These are phyloP conservation scores for Cyclocybe cylindracea DNA, from an alignment of 768 basidiomycete genomes.

Conservation along the genomic window DNA sequence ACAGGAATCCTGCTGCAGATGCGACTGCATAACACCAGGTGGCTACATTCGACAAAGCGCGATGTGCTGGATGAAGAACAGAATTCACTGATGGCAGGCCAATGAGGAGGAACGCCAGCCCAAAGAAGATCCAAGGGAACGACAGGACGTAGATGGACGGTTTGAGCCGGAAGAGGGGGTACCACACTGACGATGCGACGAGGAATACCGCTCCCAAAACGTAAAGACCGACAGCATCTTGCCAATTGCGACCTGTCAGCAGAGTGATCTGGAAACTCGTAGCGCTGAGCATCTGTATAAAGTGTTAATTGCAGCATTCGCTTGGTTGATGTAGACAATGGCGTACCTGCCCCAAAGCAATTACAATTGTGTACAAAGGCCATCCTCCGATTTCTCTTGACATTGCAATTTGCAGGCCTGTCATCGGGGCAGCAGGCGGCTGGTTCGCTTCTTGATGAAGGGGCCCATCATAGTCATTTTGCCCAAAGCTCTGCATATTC, in stretches of 20 bases:
- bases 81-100: constrained; percentile 77
- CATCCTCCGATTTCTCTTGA: constrained; percentile 79
- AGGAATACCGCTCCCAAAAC: constrained; percentile 90
- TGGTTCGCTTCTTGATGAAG: constrained; percentile 49
- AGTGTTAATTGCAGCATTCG: constrained; percentile 8
- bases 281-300: constrained; percentile 73
- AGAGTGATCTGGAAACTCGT: constrained; percentile 96
- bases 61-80: constrained; percentile 60
- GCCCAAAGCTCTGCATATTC: constrained; percentile 49
- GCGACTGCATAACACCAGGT: constrained; percentile 92
- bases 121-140: constrained; percentile 90
- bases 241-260: constrained; percentile 83
- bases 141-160: constrained; percentile 89
- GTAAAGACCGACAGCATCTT: constrained; percentile 80
- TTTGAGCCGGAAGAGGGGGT: constrained; percentile 82
- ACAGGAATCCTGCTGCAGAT: constrained; percentile 90
- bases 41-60: constrained; percentile 71
- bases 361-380: constrained; percentile 91
- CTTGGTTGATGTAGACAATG: not conserved
- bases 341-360: constrained; percentile 77
- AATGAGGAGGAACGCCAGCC: constrained; percentile 87
- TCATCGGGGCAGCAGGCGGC: constrained; percentile 76
- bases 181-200: constrained; percentile 86
- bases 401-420: constrained; percentile 81
- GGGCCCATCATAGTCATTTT: constrained; percentile 44